Percentiles rank a stretch among this genome's conserved stretches.
Conservation (phyloP, 2,329 filamentous ascomycete genomes). For the Didymella arachidicola region DNA sequence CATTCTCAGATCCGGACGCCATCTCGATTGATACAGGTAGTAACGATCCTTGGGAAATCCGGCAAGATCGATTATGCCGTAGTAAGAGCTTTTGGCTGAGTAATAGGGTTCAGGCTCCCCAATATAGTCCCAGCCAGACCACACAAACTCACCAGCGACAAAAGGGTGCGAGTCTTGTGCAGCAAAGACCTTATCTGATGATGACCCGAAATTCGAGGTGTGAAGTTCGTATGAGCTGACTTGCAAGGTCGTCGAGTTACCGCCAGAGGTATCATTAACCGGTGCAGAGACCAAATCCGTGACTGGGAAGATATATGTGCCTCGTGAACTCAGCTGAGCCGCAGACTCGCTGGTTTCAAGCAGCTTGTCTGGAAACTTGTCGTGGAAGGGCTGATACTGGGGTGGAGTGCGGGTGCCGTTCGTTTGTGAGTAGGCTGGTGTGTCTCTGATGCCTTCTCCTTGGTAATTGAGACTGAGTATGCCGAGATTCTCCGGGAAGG, state of each 20-base stretch:
- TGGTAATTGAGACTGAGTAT: conserved; percentile 63
- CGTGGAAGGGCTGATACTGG: not conserved
- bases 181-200: conserved; percentile 61
- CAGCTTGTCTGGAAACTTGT: not conserved
- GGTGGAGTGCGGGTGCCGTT: conserved; percentile 2
- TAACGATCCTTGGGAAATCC: conserved; percentile 66
- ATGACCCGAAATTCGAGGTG: conserved; percentile 55
- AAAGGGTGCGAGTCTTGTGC: conserved; percentile 57
- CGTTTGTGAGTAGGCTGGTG: conserved; percentile 38
- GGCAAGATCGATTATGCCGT: conserved; percentile 65
- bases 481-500: conserved; percentile 55
- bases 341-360: conserved; percentile 19
- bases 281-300: conserved; percentile 47
- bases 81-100: conserved; percentile 61
- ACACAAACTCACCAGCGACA: conserved; percentile 62
- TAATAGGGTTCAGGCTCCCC: conserved; percentile 61
- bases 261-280: conserved; percentile 47
- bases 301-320: conserved; percentile 63
- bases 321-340: conserved; percentile 58
- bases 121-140: conserved; percentile 50
- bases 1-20: conserved; percentile 58
- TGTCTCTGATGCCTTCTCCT: conserved; percentile 55
- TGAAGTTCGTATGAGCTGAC: conserved; percentile 63
- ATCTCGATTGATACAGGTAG: conserved; percentile 63
- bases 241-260: conserved; percentile 43